Evolutionary conservation across 2,329 filamentous ascomycete species (phyloP).

Genomic region (Nakataea oryzae): DNA sequence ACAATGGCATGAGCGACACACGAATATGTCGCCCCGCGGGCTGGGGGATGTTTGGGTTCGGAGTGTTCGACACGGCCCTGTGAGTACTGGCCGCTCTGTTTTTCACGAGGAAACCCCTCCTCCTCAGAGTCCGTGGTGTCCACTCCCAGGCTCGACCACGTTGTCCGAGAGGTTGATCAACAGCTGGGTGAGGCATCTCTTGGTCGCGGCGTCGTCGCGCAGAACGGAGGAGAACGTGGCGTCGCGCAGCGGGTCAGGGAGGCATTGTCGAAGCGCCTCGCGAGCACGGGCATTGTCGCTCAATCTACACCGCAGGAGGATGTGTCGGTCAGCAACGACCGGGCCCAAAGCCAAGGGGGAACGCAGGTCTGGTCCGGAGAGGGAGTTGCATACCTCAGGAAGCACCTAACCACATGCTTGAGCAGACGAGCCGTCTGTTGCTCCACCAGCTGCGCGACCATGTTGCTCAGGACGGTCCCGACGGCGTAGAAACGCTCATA

Average conservation of each 20-base stretch:
- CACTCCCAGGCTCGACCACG: conserved; percentile 41
- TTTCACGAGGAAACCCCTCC: not conserved
- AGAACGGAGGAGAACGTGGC: conserved; percentile 95
- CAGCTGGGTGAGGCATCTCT: conserved; percentile 93
- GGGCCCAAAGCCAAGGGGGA: too few relatives aligned
- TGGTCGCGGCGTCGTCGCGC: conserved; percentile 92
- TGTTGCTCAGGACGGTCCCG: conserved; percentile 93
- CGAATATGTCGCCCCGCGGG: not conserved
- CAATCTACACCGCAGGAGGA: conserved; percentile 44
- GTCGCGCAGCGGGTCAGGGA: conserved; percentile 96
- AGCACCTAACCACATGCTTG: conserved; percentile 96
- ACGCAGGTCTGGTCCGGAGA: too few relatives aligned
- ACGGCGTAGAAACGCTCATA: conserved; percentile 98
- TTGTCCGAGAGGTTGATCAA: conserved; percentile 94
- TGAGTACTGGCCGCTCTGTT: not conserved
- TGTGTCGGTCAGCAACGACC: too few relatives aligned
- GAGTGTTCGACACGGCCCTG: not conserved
- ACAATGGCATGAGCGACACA: not conserved
- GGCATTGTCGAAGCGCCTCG: conserved; percentile 88
- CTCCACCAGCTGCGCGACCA: conserved; percentile 96
- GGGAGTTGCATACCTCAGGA: conserved; percentile 62
- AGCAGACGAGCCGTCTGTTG: conserved; percentile 91
- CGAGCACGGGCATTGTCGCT: conserved; percentile 94
- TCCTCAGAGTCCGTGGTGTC: conserved; percentile 10
- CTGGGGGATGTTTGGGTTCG: not conserved